A percentile compares a stretch with the other conserved stretches of the same genome.
These are phyloP conservation scores for Letharia columbiana DNA, from an alignment of 495 filamentous ascomycete species.

Conservation along the genomic window DNA sequence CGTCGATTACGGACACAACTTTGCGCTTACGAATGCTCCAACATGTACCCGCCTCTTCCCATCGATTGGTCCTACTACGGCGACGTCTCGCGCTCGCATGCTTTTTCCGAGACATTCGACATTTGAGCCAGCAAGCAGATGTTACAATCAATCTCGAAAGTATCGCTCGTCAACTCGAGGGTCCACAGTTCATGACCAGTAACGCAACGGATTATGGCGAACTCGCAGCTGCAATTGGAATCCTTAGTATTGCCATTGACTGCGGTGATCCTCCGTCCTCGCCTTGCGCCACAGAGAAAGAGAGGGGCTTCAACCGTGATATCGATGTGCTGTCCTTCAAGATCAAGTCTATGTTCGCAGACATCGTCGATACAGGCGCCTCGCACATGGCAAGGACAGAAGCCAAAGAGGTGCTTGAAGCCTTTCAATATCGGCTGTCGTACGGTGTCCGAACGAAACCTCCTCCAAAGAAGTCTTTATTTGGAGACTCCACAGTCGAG, in stretches of 20 bases:
- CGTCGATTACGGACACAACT: conserved; percentile 39
- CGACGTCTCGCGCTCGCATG: conserved; percentile 67
- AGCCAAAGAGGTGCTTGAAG: conserved; percentile 63
- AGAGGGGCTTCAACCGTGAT: conserved; percentile 53
- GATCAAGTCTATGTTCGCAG: conserved; percentile 58
- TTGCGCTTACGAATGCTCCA: conserved; percentile 54
- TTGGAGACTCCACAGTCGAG: conserved; percentile 35
- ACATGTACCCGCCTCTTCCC: conserved; percentile 45
- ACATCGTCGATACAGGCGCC: conserved; percentile 67
- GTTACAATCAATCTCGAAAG: conserved; percentile 42
- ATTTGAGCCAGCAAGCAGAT: conserved; percentile 38
- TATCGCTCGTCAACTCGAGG: conserved; percentile 45
- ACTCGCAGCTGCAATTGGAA: conserved; percentile 51
- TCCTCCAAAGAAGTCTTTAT: conserved; percentile 48
- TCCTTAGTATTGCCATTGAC: conserved; percentile 69
- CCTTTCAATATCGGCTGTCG: conserved; percentile 59
- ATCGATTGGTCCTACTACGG: conserved; percentile 52
- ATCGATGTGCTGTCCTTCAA: conserved; percentile 57
- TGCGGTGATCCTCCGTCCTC: conserved; percentile 38
- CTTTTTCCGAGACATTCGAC: conserved; percentile 46
- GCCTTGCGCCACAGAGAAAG: conserved; percentile 28
- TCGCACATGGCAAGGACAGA: conserved; percentile 62
- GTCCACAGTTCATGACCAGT: conserved; percentile 41
- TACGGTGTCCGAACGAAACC: conserved; percentile 62
- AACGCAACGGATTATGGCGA: conserved; percentile 56